Conservation (phyloP, 371 early-diverging fungal genomes). For the Rhizopus delemar region DNA sequence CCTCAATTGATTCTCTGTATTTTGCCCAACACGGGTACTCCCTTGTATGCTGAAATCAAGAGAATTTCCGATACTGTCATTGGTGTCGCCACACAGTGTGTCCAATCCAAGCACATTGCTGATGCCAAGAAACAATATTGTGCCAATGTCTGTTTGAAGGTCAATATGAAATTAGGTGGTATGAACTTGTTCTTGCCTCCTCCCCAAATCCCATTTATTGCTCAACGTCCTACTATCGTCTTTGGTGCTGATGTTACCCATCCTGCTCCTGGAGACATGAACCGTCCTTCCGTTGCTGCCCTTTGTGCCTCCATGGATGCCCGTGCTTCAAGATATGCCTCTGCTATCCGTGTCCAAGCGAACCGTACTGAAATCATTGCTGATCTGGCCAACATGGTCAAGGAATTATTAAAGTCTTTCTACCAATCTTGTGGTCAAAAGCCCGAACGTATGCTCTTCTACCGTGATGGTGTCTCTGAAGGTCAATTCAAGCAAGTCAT, state of each 20-base stretch:
- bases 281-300: conserved; percentile 84
- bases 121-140: conserved; percentile 70
- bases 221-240: conserved; percentile 81
- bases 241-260: conserved; percentile 96
- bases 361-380: conserved; percentile 87
- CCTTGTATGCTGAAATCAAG: conserved; percentile 94
- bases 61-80: conserved; percentile 89
- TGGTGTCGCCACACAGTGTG: conserved; percentile 92
- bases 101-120: conserved; percentile 75
- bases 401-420: conserved; percentile 80
- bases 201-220: conserved; percentile 60
- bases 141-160: conserved; percentile 82
- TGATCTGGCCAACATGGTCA: conserved; percentile 79
- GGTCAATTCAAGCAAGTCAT: conserved; percentile 85
- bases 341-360: conserved; percentile 81
- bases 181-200: conserved; percentile 62
- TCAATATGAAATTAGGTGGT: conserved; percentile 89
- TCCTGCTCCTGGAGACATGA: conserved; percentile 74
- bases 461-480: conserved; percentile 94
- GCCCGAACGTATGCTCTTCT: conserved; percentile 91
- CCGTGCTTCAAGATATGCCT: conserved; percentile 83
- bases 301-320: conserved; percentile 75
- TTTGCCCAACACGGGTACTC: conserved; percentile 82
- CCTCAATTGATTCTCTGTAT: conserved; percentile 84
- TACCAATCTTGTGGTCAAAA: conserved; percentile 72